A percentile compares a stretch with the other conserved stretches of the same genome.
Evolutionary conservation across 768 basidiomycete species (phyloP).

Genomic region (Lyophyllum decastes): DNA sequence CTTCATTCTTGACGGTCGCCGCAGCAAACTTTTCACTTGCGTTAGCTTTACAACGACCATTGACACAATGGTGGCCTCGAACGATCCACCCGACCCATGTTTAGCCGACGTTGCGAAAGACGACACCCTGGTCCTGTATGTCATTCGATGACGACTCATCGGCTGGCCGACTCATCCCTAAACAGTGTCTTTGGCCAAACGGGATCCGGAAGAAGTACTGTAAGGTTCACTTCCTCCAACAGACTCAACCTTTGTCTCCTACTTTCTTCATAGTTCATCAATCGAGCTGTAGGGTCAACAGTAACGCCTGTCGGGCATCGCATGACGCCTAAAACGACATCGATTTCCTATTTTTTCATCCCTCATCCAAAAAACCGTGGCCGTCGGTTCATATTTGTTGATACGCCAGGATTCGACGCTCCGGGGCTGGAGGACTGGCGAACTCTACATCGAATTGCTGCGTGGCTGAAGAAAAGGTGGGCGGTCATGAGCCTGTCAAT

Average conservation of each 20-base stretch:
- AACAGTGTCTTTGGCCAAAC: slow-evolving; percentile 12
- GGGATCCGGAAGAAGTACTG: slow-evolving; percentile 16
- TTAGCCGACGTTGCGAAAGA: not conserved
- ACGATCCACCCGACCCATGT: too few species aligned
- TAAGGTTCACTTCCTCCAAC: not conserved
- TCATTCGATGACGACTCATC: not conserved
- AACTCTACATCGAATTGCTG: slow-evolving; percentile 1
- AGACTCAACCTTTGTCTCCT: not conserved
- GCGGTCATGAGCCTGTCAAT: not conserved
- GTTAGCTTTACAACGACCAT: too few species aligned
- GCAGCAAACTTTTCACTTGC: too few species aligned
- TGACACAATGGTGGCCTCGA: too few species aligned
- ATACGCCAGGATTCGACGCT: slow-evolving; percentile 13
- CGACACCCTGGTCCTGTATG: slow-evolving; percentile 13
- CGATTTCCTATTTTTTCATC: not conserved
- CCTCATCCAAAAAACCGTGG: not conserved
- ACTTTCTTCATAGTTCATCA: slow-evolving; percentile 2
- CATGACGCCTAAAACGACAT: not conserved
- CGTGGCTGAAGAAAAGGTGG: slow-evolving; percentile 7
- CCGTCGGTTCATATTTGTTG: slow-evolving; percentile 9
- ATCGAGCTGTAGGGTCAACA: not conserved
- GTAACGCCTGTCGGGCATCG: not conserved
- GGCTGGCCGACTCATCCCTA: not conserved
- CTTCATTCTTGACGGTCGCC: too few species aligned
- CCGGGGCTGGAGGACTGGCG: not conserved